phyloP scores from a whole-genome alignment of 768 basidiomycete genomes.

The Podaxis sp. region DNA sequence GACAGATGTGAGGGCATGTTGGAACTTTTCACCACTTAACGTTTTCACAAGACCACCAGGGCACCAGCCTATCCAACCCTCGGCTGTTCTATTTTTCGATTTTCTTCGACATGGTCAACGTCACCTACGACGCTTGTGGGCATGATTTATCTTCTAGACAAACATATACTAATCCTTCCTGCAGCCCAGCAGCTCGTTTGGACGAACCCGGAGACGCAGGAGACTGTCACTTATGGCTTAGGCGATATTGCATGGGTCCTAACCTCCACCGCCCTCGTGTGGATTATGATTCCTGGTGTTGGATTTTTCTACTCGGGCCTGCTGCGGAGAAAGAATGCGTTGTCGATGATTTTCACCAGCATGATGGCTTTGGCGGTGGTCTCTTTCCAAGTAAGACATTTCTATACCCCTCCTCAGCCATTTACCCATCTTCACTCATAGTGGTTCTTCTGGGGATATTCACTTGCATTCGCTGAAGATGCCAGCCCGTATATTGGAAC shows the following conservation, averaged over 20 bases:
- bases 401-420: not conserved
- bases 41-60: not conserved
- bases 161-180: conserved; percentile 6
- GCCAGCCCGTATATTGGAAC: conserved; percentile 80
- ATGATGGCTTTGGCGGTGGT: conserved; percentile 76
- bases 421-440: conserved; percentile 27
- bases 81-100: conserved; percentile 1
- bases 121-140: conserved; percentile 30
- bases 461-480: conserved; percentile 83
- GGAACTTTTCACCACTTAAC: not conserved
- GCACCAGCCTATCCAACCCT: not conserved
- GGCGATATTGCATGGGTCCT: conserved; percentile 61
- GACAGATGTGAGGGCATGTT: not conserved
- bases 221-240: conserved; percentile 34
- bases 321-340: conserved; percentile 88
- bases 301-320: conserved; percentile 92
- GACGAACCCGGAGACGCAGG: not conserved
- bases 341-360: conserved; percentile 78
- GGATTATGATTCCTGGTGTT: conserved; percentile 82
- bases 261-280: conserved; percentile 76
- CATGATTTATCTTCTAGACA: conserved; percentile 1
- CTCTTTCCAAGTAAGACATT: conserved; percentile 71
- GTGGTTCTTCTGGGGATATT: conserved; percentile 99
- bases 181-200: conserved; percentile 11
- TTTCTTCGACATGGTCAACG: conserved; percentile 28